Evolutionary conservation across 805 yeast genomes (phyloP).

Genomic region (Saccharomycopsis sp.): DNA sequence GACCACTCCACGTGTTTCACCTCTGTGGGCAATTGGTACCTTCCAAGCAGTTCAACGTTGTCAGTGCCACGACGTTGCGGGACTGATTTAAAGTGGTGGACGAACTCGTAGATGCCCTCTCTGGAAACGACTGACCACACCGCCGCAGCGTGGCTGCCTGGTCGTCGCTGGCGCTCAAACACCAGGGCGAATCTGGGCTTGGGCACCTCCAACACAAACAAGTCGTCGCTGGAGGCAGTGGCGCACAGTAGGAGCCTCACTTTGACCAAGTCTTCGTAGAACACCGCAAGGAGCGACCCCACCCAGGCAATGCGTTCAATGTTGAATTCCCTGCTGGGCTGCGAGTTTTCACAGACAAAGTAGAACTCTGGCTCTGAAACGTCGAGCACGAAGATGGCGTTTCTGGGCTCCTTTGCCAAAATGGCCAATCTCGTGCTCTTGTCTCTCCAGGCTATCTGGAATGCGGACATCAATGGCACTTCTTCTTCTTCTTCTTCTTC

Average conservation of each 20-base stretch:
- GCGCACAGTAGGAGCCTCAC: too few species aligned
- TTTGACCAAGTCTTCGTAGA: too few species aligned
- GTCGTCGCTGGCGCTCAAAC: not conserved
- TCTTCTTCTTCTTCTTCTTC: not conserved
- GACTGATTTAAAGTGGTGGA: slow-evolving; percentile 2
- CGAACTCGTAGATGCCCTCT: slow-evolving; percentile 6
- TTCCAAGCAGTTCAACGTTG: slow-evolving; percentile 4
- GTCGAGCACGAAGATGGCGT: not conserved
- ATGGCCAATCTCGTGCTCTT: not conserved
- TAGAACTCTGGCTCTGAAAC: too few species aligned
- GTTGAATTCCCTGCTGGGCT: too few species aligned
- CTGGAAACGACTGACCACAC: slow-evolving; percentile 2
- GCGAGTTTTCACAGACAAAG: too few species aligned
- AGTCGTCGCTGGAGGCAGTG: too few species aligned
- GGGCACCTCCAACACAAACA: not conserved
- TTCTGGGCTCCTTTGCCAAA: not conserved
- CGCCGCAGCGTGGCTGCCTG: not conserved
- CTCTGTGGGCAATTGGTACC: slow-evolving; percentile 1
- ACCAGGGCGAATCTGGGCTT: not conserved
- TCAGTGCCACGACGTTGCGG: not conserved
- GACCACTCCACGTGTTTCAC: slow-evolving; percentile 8
- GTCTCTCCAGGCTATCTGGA: not conserved
- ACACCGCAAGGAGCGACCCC: too few species aligned
- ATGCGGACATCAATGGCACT: not conserved
- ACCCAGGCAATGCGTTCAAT: too few species aligned